A percentile compares a stretch with the other conserved stretches of the same genome.
Evolutionary conservation across 1,139 yeast species (phyloP).

Genomic region (Hanseniaspora sp.): DNA sequence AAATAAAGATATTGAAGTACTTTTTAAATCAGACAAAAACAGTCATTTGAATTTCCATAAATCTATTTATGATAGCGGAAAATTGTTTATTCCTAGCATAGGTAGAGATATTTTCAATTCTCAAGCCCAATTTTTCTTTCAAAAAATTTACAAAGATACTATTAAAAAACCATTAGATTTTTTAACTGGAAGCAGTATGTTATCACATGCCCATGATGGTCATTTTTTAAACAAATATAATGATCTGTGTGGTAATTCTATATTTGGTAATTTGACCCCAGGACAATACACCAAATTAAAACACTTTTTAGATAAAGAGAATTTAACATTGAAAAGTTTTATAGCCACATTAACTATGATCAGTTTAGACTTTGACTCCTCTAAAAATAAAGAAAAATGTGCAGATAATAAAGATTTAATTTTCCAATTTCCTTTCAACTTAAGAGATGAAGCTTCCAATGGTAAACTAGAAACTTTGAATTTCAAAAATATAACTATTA

Average conservation of each 20-base stretch:
- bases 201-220: constrained; percentile 3
- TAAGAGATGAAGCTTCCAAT: constrained; percentile 19
- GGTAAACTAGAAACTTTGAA: constrained; percentile 14
- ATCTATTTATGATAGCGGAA: constrained; percentile 20
- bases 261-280: constrained; percentile 23
- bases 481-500: constrained; percentile 23
- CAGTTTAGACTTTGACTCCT: constrained; percentile 22
- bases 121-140: constrained; percentile 26
- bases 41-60: constrained; percentile 18
- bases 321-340: constrained; percentile 23
- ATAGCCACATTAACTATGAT: constrained; percentile 25
- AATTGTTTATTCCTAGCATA: constrained; percentile 23
- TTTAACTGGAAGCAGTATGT: constrained; percentile 13
- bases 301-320: constrained; percentile 20
- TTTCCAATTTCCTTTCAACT: constrained; percentile 23
- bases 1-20: constrained; percentile 13
- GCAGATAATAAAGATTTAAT: constrained; percentile 18
- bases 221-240: constrained; percentile 12
- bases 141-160: constrained; percentile 22
- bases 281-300: constrained; percentile 21
- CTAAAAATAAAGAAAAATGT: constrained; percentile 18
- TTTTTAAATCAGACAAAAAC: background rate
- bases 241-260: constrained; percentile 24
- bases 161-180: constrained; percentile 24
- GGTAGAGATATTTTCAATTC: constrained; percentile 22